phyloP scores from a whole-genome alignment of 2,329 filamentous ascomycete species.

The Allantophomopsis lycopodina region DNA sequence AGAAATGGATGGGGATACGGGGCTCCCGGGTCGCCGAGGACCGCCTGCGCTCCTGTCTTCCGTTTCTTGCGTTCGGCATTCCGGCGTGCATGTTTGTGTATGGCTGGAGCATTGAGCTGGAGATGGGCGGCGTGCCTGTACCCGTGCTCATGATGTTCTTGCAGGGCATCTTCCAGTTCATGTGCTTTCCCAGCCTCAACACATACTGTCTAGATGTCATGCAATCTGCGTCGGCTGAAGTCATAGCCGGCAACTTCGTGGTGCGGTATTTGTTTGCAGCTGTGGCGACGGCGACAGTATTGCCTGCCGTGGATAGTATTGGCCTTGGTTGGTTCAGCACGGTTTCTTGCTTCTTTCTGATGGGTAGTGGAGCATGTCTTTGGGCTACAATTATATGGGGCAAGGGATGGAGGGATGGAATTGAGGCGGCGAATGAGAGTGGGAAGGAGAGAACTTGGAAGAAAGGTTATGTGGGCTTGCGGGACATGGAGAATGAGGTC shows the following conservation, averaged over 20 bases:
- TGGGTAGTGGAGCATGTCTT: conserved; percentile 16
- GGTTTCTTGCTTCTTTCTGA: conserved; percentile 44
- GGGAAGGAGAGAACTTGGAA: too few relatives aligned
- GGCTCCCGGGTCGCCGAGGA: conserved; percentile 55
- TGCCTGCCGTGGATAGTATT: conserved; percentile 61
- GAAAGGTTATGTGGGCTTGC: too few relatives aligned
- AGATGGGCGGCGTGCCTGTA: conserved; percentile 37
- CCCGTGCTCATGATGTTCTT: conserved; percentile 63
- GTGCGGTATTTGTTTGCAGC: conserved; percentile 65
- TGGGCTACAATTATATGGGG: conserved; percentile 14
- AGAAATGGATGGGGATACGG: conserved; percentile 47
- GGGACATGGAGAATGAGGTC: too few relatives aligned
- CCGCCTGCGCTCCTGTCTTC: conserved; percentile 43
- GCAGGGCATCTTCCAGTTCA: conserved; percentile 61
- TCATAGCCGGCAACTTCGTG: conserved; percentile 71
- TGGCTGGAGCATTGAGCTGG: conserved; percentile 42
- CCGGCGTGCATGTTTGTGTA: conserved; percentile 55
- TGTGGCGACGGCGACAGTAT: conserved; percentile 52
- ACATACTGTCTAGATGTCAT: conserved; percentile 77
- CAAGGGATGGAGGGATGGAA: conserved; percentile 23
- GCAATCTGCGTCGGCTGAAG: conserved; percentile 55
- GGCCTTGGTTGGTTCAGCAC: conserved; percentile 76
- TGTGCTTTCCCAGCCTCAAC: conserved; percentile 64
- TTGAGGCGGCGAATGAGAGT: conserved; percentile 22
- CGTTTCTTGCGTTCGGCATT: conserved; percentile 41